Evolutionary conservation across 306 rosid species (phyloP), one percentile per base, ranked within the genome.

Genomic region (Elaeagnus macrophylla): DNA sequence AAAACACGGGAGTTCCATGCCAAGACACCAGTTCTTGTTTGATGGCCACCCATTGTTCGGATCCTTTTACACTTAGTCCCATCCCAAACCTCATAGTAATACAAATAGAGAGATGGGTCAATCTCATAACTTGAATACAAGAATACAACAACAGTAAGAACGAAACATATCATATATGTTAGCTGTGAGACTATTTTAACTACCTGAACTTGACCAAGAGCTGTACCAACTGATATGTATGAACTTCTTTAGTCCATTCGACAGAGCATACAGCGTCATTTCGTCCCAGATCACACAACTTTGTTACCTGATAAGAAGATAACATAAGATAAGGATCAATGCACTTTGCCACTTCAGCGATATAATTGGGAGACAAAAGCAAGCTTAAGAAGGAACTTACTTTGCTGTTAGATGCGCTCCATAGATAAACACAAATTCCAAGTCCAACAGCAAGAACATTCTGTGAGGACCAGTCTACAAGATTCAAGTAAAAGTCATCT

Each of bases 401-500:
- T 70, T 75, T 87, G 81, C 96, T 82, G 70, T 91, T 91, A 66
- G 96, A 74, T 48, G 99, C 99, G 47, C 94, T 91, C 96, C 96
- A 91, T 10, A 91, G 81, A 73, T 91, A 91, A 61, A 91, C 99
- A 41, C 89, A 84, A 15, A 95, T 91, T 13, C 99, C 99, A 51
- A 91, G 65, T 12, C 95, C 99, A 60, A 91, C 99, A 2, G 99
- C 99, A 12, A 91, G 88, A 40, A 83, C 78, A 77, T 91, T 91
- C 54, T 93, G 99, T n/a, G 95, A 84, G 39, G 99, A 93, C 99
- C 99, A 93, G 65, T 93, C 99, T 62, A 93, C 99, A 0, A 93
- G 87, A 68, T 93, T 93, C 88, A 93, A 81, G 70, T 93, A 93
- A 66, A 93, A 93, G 67, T 93, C 99, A 75, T 93, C 99, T 60